Evolutionary conservation across 2,329 filamentous ascomycete genomes (phyloP), one percentile per base, ranked within the genome.

Genomic region (Trichothecium sympodiale): DNA sequence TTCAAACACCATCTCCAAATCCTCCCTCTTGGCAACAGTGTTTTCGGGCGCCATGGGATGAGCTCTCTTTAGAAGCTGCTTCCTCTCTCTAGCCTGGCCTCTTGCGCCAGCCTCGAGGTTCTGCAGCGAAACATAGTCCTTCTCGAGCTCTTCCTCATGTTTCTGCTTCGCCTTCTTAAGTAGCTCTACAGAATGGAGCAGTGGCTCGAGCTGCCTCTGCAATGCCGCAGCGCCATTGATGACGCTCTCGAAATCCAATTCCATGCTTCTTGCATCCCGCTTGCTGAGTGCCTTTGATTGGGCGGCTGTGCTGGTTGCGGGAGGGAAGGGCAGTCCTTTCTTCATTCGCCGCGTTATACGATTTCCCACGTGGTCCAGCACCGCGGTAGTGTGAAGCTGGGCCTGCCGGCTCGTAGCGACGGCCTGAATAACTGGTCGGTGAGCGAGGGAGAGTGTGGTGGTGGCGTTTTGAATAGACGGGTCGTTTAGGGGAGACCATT

Each of bases 231-330:
- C 73, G n/a, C 68, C 69, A 46, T 77, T 71, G 8, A 80, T 59
- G 12, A 78, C 69, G 45, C 66, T 71, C 50, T 84, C 79, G 43
- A 78, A 78, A 47, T 81, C 69, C 32, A 85, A 71, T 48, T 80
- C 75, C 18, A 66, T 60, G 7, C 59, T 64, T 16, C 60, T 53
- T 17, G 48, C 53, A 14, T 48, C 49, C 8, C 38, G 33, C 17
- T 39, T 29, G 36, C 35, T 12, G 40, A 35, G 17, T 23, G 34
- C 31, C 40, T 40, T 29, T 41, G 34, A 36, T 17, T 38, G 42
- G 33, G 39, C 38, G 14, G 51, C 41, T 5, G 47, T 41, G 33
- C 51, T 46, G 1, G 57, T 51, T 3, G 69, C 63, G 0, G 73
- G 74, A 1, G 80, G 80, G 49, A 85, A 83, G n/a, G 77, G 77